phyloP scores from a whole-genome alignment of 192 early-diverging fungal species.

The Coemansia sp. region DNA sequence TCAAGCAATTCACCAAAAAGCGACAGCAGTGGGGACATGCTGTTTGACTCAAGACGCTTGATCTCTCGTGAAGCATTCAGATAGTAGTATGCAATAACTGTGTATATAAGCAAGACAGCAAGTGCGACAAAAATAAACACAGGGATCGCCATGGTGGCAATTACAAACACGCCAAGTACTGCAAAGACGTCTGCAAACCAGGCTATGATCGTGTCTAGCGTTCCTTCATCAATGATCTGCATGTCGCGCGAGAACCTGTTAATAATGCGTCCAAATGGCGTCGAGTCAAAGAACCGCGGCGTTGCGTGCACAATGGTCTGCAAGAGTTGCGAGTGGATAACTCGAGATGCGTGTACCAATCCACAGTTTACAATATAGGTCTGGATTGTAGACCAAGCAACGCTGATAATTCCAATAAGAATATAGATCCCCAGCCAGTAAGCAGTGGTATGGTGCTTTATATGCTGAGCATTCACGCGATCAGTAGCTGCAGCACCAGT shows the following conservation, averaged over 20 bases:
- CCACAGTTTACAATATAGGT: background rate
- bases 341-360: background rate
- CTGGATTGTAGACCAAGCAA: background rate
- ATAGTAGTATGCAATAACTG: slow-evolving; percentile 53
- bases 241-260: slow-evolving; percentile 84
- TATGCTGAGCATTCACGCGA: slow-evolving; percentile 36
- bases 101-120: slow-evolving; percentile 61
- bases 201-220: slow-evolving; percentile 58
- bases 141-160: slow-evolving; percentile 61
- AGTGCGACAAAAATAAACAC: slow-evolving; percentile 66
- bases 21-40: slow-evolving; percentile 66
- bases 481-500: slow-evolving; percentile 6
- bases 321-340: slow-evolving; percentile 57
- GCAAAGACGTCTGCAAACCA: slow-evolving; percentile 53
- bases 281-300: slow-evolving; percentile 80
- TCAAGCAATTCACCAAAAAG: slow-evolving; percentile 71
- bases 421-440: background rate
- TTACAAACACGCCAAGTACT: slow-evolving; percentile 56
- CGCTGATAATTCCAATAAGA: background rate
- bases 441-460: background rate
- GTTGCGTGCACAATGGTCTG: slow-evolving; percentile 61
- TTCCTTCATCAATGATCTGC: slow-evolving; percentile 67
- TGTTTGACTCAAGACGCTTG: slow-evolving; percentile 74
- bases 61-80: slow-evolving; percentile 60
- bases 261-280: slow-evolving; percentile 76